These are phyloP conservation scores for Lyophyllum semitale DNA, from an alignment of 768 basidiomycete species.

Conservation along the genomic window DNA sequence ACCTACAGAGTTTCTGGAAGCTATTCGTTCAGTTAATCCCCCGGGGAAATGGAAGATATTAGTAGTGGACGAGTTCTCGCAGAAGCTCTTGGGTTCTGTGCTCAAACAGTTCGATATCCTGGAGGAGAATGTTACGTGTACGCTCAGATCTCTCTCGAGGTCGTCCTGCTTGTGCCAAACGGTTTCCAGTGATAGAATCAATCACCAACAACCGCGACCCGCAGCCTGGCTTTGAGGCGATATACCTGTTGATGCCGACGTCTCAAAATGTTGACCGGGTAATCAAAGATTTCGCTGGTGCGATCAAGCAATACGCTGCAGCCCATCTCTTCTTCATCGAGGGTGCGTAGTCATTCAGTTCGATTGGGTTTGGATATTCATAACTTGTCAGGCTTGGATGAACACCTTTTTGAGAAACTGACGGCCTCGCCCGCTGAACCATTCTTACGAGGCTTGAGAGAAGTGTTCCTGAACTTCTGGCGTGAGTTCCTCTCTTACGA, in stretches of 20 bases:
- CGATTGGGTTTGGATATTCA: not conserved
- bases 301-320: constrained; percentile 69
- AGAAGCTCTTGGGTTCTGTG: constrained; percentile 79
- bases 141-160: constrained; percentile 31
- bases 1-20: constrained; percentile 77
- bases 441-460: constrained; percentile 74
- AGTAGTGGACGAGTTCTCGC: constrained; percentile 92
- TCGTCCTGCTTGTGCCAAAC: not conserved
- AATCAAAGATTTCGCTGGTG: constrained; percentile 74
- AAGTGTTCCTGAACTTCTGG: constrained; percentile 93
- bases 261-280: constrained; percentile 91
- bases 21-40: constrained; percentile 85
- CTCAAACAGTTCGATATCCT: constrained; percentile 93
- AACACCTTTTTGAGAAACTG: constrained; percentile 74
- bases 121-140: constrained; percentile 95
- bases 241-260: constrained; percentile 95
- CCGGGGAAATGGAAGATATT: constrained; percentile 95
- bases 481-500: constrained; percentile 48
- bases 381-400: constrained; percentile 64
- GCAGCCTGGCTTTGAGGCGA: constrained; percentile 84
- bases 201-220: constrained; percentile 83
- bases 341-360: constrained; percentile 38
- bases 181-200: constrained; percentile 81
- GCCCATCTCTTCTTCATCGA: constrained; percentile 96
- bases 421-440: constrained; percentile 77